Evolutionary conservation across 2,329 filamentous ascomycete species (phyloP), one percentile per base, ranked within the genome.

Genomic region (Beauveria australis): DNA sequence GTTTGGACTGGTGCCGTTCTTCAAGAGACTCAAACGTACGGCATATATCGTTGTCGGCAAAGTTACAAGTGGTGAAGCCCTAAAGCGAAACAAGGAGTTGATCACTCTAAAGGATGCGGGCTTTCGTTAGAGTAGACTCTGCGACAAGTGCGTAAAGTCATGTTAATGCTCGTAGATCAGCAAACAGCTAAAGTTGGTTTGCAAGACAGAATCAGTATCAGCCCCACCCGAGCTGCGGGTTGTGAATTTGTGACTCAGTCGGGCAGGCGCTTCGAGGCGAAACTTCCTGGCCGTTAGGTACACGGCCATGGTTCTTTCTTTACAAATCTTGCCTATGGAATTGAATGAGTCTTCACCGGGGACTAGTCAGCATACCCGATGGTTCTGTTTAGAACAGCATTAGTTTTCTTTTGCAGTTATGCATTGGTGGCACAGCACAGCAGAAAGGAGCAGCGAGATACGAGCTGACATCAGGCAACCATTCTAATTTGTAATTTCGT

Each of bases 211-310:
- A 40, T 28, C 47, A 55, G 47, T 53, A n/a, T 52, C 8, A 10
- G 41, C 57, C 57, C 57, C 41, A 53, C 57, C 57, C 53, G 33
- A 56, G 37, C 53, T 26, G 12, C 33, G 33, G 33, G 33, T 37
- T 37, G 33, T 37, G 33, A 37, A n/a, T 12, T 44, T 52, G 49
- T 59, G 57, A 53, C 48, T 59, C 57, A 47, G 57, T 37, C 57
- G 44, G 22, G 47, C 33, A 37, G 33, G 33, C 33, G 6, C 22
- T 47, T 24, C 41, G 28, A 59, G 49, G 28, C 40, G 14, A 26
- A 24, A 52, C 47, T 24, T 47, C 56, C 47, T 59, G 10, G 9
- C 41, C 14, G 37, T 53, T 16, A 30, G 28, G 28, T 30, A 43
- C 30, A 58, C 46, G 30, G 46, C 28, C 28, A 51, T 56, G 24